These are phyloP conservation scores for Cercospora sp. DNA, from an alignment of 2,329 filamentous ascomycete species.

Conservation along the genomic window DNA sequence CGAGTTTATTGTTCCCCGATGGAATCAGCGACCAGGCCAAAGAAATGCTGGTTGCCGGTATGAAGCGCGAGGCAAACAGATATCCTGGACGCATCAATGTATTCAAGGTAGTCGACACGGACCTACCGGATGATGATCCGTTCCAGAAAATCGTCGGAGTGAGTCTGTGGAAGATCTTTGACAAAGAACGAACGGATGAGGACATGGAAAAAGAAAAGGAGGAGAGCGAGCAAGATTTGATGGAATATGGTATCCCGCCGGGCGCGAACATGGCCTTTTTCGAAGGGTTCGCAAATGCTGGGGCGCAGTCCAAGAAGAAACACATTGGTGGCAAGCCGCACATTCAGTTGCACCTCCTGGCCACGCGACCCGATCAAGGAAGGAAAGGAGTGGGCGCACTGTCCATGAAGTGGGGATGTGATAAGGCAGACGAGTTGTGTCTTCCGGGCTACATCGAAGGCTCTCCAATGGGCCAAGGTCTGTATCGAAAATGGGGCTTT, in stretches of 20 bases:
- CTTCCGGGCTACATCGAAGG: slow-evolving; percentile 45
- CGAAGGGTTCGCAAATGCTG: slow-evolving; percentile 29
- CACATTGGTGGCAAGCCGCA: slow-evolving; percentile 30
- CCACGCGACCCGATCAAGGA: slow-evolving; percentile 45
- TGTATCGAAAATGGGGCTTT: slow-evolving; percentile 46
- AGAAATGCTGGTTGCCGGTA: slow-evolving; percentile 14
- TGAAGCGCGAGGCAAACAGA: slow-evolving; percentile 19
- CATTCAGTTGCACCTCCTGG: slow-evolving; percentile 35
- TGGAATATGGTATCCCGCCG: slow-evolving; percentile 24
- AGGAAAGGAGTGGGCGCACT: slow-evolving; percentile 44
- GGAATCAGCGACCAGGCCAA: slow-evolving; percentile 28
- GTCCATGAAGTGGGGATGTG: slow-evolving; percentile 44
- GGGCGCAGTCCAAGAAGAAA: slow-evolving; percentile 27
- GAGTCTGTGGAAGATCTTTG: slow-evolving; percentile 38
- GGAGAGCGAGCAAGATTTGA: slow-evolving; percentile 26
- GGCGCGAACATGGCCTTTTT: slow-evolving; percentile 24
- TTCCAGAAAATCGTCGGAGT: slow-evolving; percentile 34
- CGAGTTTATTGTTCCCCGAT: slow-evolving; percentile 35
- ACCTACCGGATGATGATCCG: slow-evolving; percentile 29
- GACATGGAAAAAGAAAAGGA: slow-evolving; percentile 32
- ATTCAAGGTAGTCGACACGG: slow-evolving; percentile 36
- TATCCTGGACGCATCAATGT: slow-evolving; percentile 25
- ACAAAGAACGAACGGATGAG: slow-evolving; percentile 29
- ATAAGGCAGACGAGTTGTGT: slow-evolving; percentile 44
- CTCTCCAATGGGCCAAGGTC: slow-evolving; percentile 39